Percentiles rank a stretch among this genome's conserved stretches.
Evolutionary conservation across 1,284 basidiomycete species (phyloP).

Genomic region (Golubevia sp.): DNA sequence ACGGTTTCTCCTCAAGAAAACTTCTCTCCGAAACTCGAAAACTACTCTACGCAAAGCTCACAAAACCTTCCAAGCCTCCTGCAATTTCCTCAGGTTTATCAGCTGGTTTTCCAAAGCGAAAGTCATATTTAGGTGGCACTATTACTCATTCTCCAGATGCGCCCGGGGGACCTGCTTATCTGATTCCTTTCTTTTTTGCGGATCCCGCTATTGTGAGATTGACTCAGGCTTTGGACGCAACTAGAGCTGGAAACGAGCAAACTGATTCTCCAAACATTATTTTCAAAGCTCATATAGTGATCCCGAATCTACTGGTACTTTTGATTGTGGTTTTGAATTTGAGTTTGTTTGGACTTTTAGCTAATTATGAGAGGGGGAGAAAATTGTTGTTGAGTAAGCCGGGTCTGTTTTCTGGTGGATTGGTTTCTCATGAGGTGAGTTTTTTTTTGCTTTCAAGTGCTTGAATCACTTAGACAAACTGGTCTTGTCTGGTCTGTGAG

Average conservation of each 20-base stretch:
- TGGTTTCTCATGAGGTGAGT: constrained; percentile 17
- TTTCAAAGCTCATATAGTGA: constrained; percentile 11
- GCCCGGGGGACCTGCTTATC: constrained; percentile 1
- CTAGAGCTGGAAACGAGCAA: not conserved
- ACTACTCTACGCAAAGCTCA: constrained; percentile 3
- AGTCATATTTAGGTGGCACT: not conserved
- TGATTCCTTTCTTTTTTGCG: constrained; percentile 17
- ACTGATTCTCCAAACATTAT: constrained; percentile 7
- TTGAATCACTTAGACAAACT: not conserved
- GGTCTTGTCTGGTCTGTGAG: not conserved
- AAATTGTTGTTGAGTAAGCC: constrained; percentile 12
- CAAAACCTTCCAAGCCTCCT: constrained; percentile 8
- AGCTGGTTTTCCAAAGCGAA: constrained; percentile 7
- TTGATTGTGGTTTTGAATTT: constrained; percentile 7
- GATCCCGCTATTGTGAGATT: constrained; percentile 20
- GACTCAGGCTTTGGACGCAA: constrained; percentile 9
- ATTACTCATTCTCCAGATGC: not conserved
- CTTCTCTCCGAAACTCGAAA: constrained; percentile 9
- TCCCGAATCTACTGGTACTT: constrained; percentile 11
- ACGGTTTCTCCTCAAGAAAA: constrained; percentile 17
- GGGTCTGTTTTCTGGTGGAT: constrained; percentile 11
- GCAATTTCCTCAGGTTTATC: constrained; percentile 8
- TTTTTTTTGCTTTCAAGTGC: not conserved
- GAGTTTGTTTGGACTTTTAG: constrained; percentile 12
- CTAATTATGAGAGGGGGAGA: constrained; percentile 8